Evolutionary conservation across 768 basidiomycete species (phyloP), one percentile per base, ranked within the genome.

Genomic region (Pulveroboletus ravenelii): DNA sequence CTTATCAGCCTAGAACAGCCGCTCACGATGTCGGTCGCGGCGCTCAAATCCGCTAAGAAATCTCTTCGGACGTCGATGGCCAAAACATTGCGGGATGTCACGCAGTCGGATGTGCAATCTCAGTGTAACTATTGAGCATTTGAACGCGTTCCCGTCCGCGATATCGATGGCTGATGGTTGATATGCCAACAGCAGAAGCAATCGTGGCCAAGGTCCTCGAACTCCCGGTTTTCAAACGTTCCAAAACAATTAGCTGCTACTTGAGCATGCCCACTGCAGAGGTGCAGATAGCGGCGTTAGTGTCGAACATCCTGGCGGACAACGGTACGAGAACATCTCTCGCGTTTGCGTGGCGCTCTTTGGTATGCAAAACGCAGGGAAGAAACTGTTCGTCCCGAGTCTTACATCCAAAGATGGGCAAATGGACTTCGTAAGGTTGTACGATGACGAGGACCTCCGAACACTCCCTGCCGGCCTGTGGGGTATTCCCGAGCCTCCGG

Each of bases 241-340:
- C 74, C 45, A 74, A 65, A 45, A 71, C 72, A 5, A 64, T 90
- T 29, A 83, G 86, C 70, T 91, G 89, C 65, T 91, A 85, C 63
- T 72, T 91, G 38, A 89, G 81, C 66, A 89, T 91, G 89, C 85
- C 86, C 10, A 63, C 75, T 2, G 85, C 77, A 5, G 89, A 91
- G 58, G 72, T 82, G 23, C 76, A 84, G 58, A 90, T 88, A 0
- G 60, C 73, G 4, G 60, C 62, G 0, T 55, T 90, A 32, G 73
- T 80, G 12, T 63, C 74, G 10, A 71, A 71, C 13, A 75, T 89
- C 47, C 63, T 90, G n/a, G 61, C 70, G 17, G 65, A 66, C 58
- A 47, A 69, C 9, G 81, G 88, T 88, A 51, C 38, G 79, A 43
- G 2, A 10, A 3, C 14, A 10, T 10, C 13, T 47, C 13, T 48